Evolutionary conservation across 2,329 filamentous ascomycete genomes (phyloP).

Genomic region (Aureobasidium leucospermi): DNA sequence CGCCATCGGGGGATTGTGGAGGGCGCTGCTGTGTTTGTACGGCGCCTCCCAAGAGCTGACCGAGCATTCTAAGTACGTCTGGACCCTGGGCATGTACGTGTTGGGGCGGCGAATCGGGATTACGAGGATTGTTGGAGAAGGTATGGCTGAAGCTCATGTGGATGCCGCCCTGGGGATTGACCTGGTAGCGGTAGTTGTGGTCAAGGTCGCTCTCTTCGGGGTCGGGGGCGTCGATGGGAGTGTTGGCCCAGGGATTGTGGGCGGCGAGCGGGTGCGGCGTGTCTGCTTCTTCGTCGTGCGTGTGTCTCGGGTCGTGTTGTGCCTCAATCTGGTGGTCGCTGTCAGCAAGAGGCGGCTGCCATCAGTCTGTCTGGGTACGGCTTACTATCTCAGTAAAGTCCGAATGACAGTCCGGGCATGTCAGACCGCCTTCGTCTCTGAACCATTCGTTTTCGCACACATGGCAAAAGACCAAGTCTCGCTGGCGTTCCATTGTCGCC

Average conservation of each 20-base stretch:
- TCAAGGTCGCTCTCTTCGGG: constrained; percentile 39
- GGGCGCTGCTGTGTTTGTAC: neutral
- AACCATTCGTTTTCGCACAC: constrained; percentile 76
- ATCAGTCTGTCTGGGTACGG: neutral
- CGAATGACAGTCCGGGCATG: constrained; percentile 68
- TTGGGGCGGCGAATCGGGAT: neutral
- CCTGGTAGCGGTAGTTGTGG: constrained; percentile 25
- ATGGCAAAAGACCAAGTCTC: constrained; percentile 82
- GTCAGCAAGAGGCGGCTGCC: neutral
- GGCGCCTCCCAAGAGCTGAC: constrained; percentile 15
- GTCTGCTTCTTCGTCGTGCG: constrained; percentile 24
- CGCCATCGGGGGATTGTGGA: neutral
- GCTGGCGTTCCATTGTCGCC: constrained; percentile 20
- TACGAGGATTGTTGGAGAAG: neutral
- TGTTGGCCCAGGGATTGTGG: constrained; percentile 43
- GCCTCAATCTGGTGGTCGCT: constrained; percentile 35
- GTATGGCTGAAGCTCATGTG: constrained; percentile 13
- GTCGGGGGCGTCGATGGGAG: constrained; percentile 39
- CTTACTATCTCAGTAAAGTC: constrained; percentile 79
- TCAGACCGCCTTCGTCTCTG: constrained; percentile 58
- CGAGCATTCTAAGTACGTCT: constrained; percentile 16
- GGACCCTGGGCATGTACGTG: neutral
- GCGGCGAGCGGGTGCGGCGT: constrained; percentile 30
- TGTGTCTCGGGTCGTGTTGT: constrained; percentile 56
- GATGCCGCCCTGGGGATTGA: constrained; percentile 20